Conservation (phyloP, 139 green algal genomes). For the Coelastrella sp. region DNA sequence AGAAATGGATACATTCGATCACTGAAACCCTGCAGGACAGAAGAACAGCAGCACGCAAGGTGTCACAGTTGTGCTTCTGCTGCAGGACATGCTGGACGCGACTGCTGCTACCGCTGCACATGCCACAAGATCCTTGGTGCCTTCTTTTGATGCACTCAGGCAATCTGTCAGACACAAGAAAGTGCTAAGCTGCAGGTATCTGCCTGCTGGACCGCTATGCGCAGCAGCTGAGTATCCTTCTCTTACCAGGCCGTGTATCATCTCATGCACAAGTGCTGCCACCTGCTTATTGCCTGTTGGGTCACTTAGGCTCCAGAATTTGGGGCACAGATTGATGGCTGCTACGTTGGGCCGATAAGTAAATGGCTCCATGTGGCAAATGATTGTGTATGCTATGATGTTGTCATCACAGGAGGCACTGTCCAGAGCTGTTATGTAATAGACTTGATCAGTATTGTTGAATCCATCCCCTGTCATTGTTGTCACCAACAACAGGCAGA, state of each 20-base stretch:
- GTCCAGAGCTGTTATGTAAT: conserved; percentile 24
- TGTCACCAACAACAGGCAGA: background rate
- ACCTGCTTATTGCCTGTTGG: conserved; percentile 30
- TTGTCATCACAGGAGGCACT: conserved; percentile 24
- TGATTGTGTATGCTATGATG: conserved; percentile 47
- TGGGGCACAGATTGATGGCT: conserved; percentile 40
- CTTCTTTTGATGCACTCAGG: too few relatives aligned
- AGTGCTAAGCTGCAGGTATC: too few relatives aligned
- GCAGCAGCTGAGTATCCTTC: too few relatives aligned
- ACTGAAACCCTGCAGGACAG: conserved; percentile 33
- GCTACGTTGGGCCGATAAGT: conserved; percentile 44
- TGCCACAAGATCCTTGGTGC: too few relatives aligned
- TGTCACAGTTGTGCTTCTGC: background rate
- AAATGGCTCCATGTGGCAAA: conserved; percentile 48
- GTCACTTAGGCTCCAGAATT: conserved; percentile 19
- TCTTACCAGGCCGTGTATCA: conserved; percentile 47
- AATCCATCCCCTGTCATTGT: conserved; percentile 35
- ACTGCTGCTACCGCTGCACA: too few relatives aligned
- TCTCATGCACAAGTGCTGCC: conserved; percentile 42
- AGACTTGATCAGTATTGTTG: conserved; percentile 34
- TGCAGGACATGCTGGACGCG: background rate
- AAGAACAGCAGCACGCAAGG: background rate
- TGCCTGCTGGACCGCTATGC: too few relatives aligned
- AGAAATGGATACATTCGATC: conserved; percentile 37
- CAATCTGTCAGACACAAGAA: too few relatives aligned